Percentiles rank a stretch among this genome's conserved stretches.
Conservation (phyloP, 1,284 basidiomycete species). For the Singerocomus inundabilis region DNA sequence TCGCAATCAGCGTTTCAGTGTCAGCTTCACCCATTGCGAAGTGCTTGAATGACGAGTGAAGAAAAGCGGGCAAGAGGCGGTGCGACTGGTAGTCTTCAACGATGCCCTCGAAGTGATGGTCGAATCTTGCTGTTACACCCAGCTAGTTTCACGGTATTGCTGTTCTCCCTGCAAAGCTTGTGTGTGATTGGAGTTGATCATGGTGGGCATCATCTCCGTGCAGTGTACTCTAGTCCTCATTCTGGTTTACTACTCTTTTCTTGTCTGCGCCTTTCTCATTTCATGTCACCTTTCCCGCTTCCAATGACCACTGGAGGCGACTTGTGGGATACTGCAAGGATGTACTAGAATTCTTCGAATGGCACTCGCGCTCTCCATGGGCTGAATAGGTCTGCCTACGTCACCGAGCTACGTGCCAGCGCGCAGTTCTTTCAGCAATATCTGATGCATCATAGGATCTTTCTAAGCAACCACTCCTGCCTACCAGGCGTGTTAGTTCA, state of each 20-base stretch:
- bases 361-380: conserved; percentile 53
- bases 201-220: neutral
- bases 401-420: conserved; percentile 75
- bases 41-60: neutral
- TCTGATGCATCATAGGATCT: conserved; percentile 63
- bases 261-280: conserved; percentile 1
- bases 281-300: neutral
- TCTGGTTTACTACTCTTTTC: conserved; percentile 8
- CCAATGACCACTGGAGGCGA: conserved; percentile 34
- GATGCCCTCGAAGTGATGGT: conserved; percentile 7
- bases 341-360: conserved; percentile 47
- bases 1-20: conserved; percentile 66
- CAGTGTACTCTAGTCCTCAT: too few relatives aligned
- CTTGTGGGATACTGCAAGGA: conserved; percentile 51
- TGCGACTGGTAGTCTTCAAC: too few relatives aligned
- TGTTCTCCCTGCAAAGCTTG: conserved; percentile 9
- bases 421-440: conserved; percentile 71
- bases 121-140: neutral
- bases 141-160: neutral
- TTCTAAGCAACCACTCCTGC: conserved; percentile 75
- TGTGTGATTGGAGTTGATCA: conserved; percentile 5
- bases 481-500: conserved; percentile 48
- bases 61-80: neutral
- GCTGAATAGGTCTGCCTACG: conserved; percentile 59
- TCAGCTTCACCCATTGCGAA: conserved; percentile 40